A percentile compares a stretch with the other conserved stretches of the same genome.
Conservation (phyloP, 768 basidiomycete species). For the Leucocoprinus sp. region DNA sequence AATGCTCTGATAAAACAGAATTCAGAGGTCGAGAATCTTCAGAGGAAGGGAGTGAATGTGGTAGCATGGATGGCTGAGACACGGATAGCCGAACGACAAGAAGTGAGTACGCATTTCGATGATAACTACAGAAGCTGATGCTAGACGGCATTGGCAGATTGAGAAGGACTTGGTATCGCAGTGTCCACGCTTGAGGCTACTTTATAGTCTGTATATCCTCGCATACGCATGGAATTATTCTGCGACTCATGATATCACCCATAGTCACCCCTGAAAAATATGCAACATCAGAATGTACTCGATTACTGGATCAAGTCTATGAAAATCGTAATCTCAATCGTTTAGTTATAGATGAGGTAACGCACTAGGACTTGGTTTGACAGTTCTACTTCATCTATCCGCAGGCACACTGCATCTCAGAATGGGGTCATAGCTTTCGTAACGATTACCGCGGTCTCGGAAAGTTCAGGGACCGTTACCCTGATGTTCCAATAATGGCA, state of each 20-base stretch:
- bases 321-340: conserved; percentile 54
- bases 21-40: conserved; percentile 58
- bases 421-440: conserved; percentile 83
- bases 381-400: neutral
- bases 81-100: conserved; percentile 37
- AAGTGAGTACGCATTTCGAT: conserved; percentile 29
- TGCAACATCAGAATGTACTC: conserved; percentile 43
- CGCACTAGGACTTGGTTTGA: conserved; percentile 9
- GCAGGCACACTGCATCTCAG: conserved; percentile 81
- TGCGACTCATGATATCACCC: neutral
- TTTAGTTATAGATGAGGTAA: conserved; percentile 75
- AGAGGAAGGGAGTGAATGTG: conserved; percentile 44
- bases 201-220: conserved; percentile 53
- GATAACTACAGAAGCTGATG: no score
- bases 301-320: conserved; percentile 42
- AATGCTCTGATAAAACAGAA: neutral
- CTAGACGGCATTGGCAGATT: conserved; percentile 51
- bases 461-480: conserved; percentile 56
- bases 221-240: neutral
- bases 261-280: conserved; percentile 76
- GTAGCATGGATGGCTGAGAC: conserved; percentile 66
- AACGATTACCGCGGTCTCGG: conserved; percentile 68
- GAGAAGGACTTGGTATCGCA: conserved; percentile 51
- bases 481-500: conserved; percentile 77
- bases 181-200: conserved; percentile 47